A percentile compares a stretch with the other conserved stretches of the same genome.
phyloP scores from a whole-genome alignment of 129 eudicot genomes.

The Pulicaria dysenterica region DNA sequence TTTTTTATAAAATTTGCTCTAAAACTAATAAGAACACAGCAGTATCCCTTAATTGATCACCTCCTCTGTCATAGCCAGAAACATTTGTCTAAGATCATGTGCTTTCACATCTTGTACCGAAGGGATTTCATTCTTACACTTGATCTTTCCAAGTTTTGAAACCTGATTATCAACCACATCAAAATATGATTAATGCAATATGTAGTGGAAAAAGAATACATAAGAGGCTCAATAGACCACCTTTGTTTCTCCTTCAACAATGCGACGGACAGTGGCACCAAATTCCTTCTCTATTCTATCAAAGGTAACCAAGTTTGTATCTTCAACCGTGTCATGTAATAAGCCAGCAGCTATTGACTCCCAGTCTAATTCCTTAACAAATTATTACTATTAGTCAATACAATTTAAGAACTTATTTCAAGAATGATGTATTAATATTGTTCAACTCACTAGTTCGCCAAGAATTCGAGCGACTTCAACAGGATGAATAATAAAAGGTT shows the following conservation, averaged over 20 bases:
- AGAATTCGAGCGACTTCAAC: slow-evolving; percentile 96
- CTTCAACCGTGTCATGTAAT: slow-evolving; percentile 94
- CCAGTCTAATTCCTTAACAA: slow-evolving; percentile 89
- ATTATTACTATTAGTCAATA: slow-evolving; percentile 15
- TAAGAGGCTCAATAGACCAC: slow-evolving; percentile 33
- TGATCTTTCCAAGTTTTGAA: slow-evolving; percentile 90
- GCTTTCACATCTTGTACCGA: slow-evolving; percentile 95
- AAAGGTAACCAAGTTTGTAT: slow-evolving; percentile 86
- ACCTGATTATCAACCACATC: slow-evolving; percentile 48
- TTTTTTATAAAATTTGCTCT: neutral
- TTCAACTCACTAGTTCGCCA: slow-evolving; percentile 83
- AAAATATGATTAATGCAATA: slow-evolving; percentile 15
- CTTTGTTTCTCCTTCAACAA: slow-evolving; percentile 99
- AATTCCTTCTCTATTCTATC: slow-evolving; percentile 84
- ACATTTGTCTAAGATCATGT: slow-evolving; percentile 91
- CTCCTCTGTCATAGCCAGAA: slow-evolving; percentile 96
- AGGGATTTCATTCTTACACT: slow-evolving; percentile 67
- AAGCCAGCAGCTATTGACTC: slow-evolving; percentile 98
- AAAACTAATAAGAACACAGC: slow-evolving; percentile 5
- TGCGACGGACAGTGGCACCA: slow-evolving; percentile 85
- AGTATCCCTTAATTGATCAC: slow-evolving; percentile 45
- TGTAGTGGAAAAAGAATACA: neutral
- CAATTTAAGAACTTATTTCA: neutral
- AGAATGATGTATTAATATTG: slow-evolving; percentile 11
- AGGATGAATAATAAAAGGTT: slow-evolving; percentile 96